Percentiles rank a stretch among this genome's conserved stretches.
Evolutionary conservation across 176 grass and related monocot species (phyloP).

Genomic region (Bothriochloa decipiens): DNA sequence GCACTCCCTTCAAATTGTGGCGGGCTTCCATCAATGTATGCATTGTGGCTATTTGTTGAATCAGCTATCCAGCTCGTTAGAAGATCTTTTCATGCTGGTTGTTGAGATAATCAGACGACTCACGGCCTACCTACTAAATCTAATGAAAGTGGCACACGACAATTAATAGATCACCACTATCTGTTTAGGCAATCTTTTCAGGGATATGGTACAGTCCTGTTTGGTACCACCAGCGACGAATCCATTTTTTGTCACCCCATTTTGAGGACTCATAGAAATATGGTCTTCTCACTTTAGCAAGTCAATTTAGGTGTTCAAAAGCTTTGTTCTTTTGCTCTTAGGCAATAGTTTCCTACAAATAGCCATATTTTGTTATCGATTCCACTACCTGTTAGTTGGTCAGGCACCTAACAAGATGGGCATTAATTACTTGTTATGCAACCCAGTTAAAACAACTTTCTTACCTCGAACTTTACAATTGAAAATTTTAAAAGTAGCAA

Average conservation of each 20-base stretch:
- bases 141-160: neutral
- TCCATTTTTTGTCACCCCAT: neutral
- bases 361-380: neutral
- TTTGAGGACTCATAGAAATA: neutral
- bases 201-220: neutral
- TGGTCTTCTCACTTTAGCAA: neutral
- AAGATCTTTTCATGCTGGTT: neutral
- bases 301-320: neutral
- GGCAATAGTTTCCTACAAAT: neutral
- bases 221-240: neutral
- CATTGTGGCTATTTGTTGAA: slow-evolving; percentile 39
- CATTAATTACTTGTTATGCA: neutral
- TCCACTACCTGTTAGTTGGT: neutral
- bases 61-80: slow-evolving; percentile 8
- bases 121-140: neutral
- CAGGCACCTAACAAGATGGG: neutral
- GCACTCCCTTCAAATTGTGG: slow-evolving; percentile 81
- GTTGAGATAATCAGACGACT: neutral
- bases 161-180: neutral
- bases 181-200: neutral
- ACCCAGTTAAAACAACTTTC: slow-evolving; percentile 15
- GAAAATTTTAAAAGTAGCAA: neutral
- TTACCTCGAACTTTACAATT: neutral
- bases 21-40: slow-evolving; percentile 88
- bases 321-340: neutral